Base-by-base conservation (phyloP, 2,329 filamentous ascomycete species). In the Penicillium sp. region DNA sequence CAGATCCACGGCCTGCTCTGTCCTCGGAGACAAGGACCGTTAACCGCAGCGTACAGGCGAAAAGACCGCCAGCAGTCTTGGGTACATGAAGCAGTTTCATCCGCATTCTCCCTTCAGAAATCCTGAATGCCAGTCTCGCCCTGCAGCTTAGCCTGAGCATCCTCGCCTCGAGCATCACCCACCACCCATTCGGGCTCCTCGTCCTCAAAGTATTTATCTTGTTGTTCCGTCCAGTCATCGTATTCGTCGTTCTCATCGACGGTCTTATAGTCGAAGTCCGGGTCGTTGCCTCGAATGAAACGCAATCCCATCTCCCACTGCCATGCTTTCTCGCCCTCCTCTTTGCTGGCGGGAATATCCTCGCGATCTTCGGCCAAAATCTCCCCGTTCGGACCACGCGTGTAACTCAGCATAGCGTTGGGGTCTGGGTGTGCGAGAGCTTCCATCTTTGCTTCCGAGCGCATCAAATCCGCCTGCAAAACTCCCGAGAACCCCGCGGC, bases 151-250 rank as follows among this genome's bases (percentile, higher is more conserved):
- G 59, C 56, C 27, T 61, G 65, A 13, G 67, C 62, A 40, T 73
- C 71, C 3, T 69, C 69, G 22, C 72, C 73, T 13, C 72, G 74
- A 2, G 80, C 71, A 6, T 75, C 77, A 52, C 80, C 81, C 40
- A 79, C 78, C 33, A 83, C 79, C 84, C 88, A 91, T 50, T 82
- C 81, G 0, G 89, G 88, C 66, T 90, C 88, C 78, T 96, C 89
- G 6, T 87, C 86, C 22, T 92, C 90, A 70, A 96, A 93, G 79
- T 90, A 96, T 19, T 82, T 82, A 39, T 96, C 91, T 73, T 94
- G 83, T 64, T 84, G 82, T 78, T 85, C 80, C 70, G 82, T 74
- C 80, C 76, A 72, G 74, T 88, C 85, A 71, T 96, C 91, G 56
- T 87, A 88, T 19, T 87, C 87, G 33, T 92, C 87, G 68, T 89